phyloP scores from a whole-genome alignment of 257 asterid genomes.

The Capsicum baccatum region DNA sequence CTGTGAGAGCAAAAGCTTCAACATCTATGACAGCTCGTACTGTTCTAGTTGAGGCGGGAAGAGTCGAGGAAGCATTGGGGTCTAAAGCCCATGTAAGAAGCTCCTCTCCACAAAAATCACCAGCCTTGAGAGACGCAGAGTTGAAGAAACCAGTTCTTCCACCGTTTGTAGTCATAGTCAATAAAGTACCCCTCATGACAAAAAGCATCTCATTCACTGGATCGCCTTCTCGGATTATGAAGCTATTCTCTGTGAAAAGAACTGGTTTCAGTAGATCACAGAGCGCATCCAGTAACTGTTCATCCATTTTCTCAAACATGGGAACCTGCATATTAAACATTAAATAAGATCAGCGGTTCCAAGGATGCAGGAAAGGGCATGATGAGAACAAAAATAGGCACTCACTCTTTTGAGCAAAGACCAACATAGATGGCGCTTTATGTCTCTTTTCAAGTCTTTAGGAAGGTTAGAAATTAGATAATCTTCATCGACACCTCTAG shows the following conservation, averaged over 20 bases:
- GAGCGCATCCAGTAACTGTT: conserved; percentile 63
- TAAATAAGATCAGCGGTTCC: not conserved
- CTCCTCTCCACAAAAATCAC: conserved; percentile 47
- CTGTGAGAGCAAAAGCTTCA: conserved; percentile 42
- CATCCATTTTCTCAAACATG: conserved; percentile 65
- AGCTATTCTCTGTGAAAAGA: conserved; percentile 60
- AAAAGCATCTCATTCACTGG: conserved; percentile 74
- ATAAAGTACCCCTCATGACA: conserved; percentile 61
- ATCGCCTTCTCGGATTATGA: conserved; percentile 65
- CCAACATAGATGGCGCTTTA: conserved; percentile 74
- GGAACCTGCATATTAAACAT: conserved; percentile 51
- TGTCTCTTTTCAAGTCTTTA: conserved; percentile 68
- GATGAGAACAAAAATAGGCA: conserved; percentile 21
- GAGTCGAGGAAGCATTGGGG: conserved; percentile 36
- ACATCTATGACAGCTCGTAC: conserved; percentile 41
- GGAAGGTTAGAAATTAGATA: conserved; percentile 63
- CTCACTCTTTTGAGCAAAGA: conserved; percentile 58
- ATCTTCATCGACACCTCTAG: conserved; percentile 70
- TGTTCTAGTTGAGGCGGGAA: conserved; percentile 45
- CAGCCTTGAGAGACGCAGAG: conserved; percentile 53
- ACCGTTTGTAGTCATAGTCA: conserved; percentile 62
- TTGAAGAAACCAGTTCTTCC: conserved; percentile 69
- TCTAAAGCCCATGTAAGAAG: conserved; percentile 51
- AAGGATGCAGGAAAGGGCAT: not conserved
- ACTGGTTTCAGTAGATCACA: conserved; percentile 55